Base-by-base conservation (phyloP, 2,329 filamentous ascomycete genomes). In the Harringtonia aguacate region DNA sequence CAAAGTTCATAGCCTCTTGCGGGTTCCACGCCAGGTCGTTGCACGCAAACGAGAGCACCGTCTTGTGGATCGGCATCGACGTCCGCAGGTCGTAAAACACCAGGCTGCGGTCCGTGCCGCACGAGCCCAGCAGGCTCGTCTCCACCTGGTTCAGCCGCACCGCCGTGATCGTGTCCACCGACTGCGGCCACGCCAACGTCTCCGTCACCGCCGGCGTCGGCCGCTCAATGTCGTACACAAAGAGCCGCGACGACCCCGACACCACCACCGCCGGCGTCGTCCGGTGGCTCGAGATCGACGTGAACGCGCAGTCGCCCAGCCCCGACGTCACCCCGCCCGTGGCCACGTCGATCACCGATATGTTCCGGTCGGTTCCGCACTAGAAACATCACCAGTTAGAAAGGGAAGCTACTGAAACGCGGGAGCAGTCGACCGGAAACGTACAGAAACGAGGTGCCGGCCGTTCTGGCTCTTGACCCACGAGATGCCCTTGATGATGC, bases 31-130 rank as follows among this genome's bases (percentile, higher is more conserved):
- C 75, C 42, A 95, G 73, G 39, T 81, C 76, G 66, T 95, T 95
- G 47, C 79, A 84, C 31, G 88, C 79, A 53, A 98, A 83, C 43
- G 77, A 85, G 52, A 97, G 75, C 13, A 88, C 73, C 1, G 85
- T 82, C 58, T 89, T 89, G 50, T 84, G 76, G 17, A 97, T 70
- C 12, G 92, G 86, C 31, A 81, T 86, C 6, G 81, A 83, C 13
- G 90, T 95, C 41, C 92, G 81, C 37, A 97, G 72, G 59, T 98
- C 92, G 64, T 95, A 97, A 48, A 98, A 75, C 35, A 95, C 81
- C 48, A 98, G 68, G 24, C 84, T 86, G 50, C 90, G 79, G 59
- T 98, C 92, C 10, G 81, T 85, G 30, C 85, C 87, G 48, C 84
- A 83, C 0, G 87, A 92, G 8, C 81, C 92, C 27, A 98, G 69